Conservation (phyloP, 768 basidiomycete genomes). For the Cyclocybe aegerita region DNA sequence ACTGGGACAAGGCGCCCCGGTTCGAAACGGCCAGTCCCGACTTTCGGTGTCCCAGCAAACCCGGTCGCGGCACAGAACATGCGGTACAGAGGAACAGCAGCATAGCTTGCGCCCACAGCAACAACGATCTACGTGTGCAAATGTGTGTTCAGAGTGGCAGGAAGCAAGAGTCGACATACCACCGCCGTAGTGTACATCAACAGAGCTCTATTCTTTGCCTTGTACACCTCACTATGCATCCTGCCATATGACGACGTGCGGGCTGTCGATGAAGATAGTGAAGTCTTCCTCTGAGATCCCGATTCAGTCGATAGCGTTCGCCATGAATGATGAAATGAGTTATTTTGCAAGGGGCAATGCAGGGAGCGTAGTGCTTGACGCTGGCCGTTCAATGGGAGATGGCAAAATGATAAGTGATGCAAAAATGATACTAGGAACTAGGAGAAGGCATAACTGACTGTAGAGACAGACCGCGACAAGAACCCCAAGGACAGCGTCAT, state of each 20-base stretch:
- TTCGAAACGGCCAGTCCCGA: slow-evolving; percentile 81
- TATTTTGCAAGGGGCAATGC: slow-evolving; percentile 2
- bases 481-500: too few relatives aligned
- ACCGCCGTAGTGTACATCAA: slow-evolving; percentile 85
- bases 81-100: slow-evolving; percentile 94
- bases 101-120: slow-evolving; percentile 88
- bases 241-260: slow-evolving; percentile 9
- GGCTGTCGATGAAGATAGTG: not conserved
- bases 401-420: slow-evolving; percentile 2
- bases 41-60: slow-evolving; percentile 92
- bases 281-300: not conserved
- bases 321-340: slow-evolving; percentile 5
- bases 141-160: not conserved
- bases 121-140: slow-evolving; percentile 59
- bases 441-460: slow-evolving; percentile 10
- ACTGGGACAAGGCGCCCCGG: slow-evolving; percentile 83
- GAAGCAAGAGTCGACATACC: slow-evolving; percentile 39
- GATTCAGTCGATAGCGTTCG: slow-evolving; percentile 11
- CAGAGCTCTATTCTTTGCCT: slow-evolving; percentile 64
- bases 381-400: slow-evolving; percentile 11
- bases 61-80: slow-evolving; percentile 99
- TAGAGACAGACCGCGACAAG: not conserved
- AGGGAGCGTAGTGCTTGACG: not conserved
- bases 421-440: not conserved
- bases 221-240: slow-evolving; percentile 42